phyloP scores from a whole-genome alignment of 192 early-diverging fungal genomes.

The Thoreauomyces humboldtii region DNA sequence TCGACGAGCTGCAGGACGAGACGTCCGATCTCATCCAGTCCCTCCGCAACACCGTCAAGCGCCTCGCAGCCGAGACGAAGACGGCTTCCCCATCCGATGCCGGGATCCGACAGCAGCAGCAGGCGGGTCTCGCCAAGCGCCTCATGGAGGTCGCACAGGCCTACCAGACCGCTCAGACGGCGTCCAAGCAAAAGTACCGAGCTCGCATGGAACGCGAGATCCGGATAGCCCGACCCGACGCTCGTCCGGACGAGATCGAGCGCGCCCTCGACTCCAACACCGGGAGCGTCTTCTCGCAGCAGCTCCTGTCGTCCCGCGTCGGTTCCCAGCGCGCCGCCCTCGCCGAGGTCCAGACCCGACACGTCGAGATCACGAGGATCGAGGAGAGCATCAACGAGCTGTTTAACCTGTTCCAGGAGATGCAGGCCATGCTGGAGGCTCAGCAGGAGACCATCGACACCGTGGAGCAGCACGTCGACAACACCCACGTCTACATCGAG shows the following conservation, averaged over 20 bases:
- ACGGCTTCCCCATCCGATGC: conserved; percentile 23
- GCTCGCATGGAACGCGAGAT: conserved; percentile 50
- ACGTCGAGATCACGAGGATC: conserved; percentile 55
- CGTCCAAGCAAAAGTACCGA: conserved; percentile 42
- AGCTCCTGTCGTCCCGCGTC: conserved; percentile 49
- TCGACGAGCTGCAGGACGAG: conserved; percentile 34
- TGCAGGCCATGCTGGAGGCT: conserved; percentile 58
- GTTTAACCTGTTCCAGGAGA: conserved; percentile 61
- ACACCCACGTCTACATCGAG: conserved; percentile 34
- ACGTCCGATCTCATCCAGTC: conserved; percentile 25
- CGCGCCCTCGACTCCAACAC: conserved; percentile 47
- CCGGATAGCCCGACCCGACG: conserved; percentile 55
- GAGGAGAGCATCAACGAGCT: conserved; percentile 57
- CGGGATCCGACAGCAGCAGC: conserved; percentile 32
- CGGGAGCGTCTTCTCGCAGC: conserved; percentile 55
- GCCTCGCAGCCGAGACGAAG: conserved; percentile 28
- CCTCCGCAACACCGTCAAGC: conserved; percentile 23
- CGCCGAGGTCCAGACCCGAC: conserved; percentile 59
- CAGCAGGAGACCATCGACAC: conserved; percentile 50
- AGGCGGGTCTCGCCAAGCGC: conserved; percentile 38
- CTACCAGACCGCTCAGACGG: conserved; percentile 35
- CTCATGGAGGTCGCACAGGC: conserved; percentile 41
- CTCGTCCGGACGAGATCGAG: conserved; percentile 56
- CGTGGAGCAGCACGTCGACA: conserved; percentile 44
- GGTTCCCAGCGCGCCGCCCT: conserved; percentile 47